Base-by-base conservation (phyloP, 257 asterid genomes). In the Solanum paucissectum region DNA sequence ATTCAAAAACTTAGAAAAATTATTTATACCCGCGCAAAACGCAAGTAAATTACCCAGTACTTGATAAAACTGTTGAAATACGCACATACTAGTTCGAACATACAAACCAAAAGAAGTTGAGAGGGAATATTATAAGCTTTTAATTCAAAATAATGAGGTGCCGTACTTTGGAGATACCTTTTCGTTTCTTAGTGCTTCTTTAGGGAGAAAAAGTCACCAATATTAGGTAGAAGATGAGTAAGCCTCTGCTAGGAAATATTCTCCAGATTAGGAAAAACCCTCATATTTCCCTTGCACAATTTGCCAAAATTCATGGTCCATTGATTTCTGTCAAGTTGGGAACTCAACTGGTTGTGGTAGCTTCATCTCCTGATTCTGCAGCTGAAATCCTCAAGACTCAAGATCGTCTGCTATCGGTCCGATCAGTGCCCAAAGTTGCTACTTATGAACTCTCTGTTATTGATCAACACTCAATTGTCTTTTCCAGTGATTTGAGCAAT, bases 291-390 rank as follows among this genome's bases (percentile, higher is more conserved):
- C 86, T 94, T 12, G 12, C 92, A 44, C 12, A 83, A 4, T 89
- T 92, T 11, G 90, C 95, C 2, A 74, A 87, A 66, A 79, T 82
- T 32, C 81, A 92, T 69, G 95, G 96, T 66, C 93, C 95, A 0
- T 83, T 92, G 4, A 87, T 94, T 44, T 90, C 71, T 18, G 86
- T 93, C 32, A 87, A 40, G 34, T 90, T 89, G 8, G 94, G 94
- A 2, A 69, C 86, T 2, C 92, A 90, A 12, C 33, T n/a, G 84
- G 10, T 91, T 12, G 34, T 94, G 18, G 91, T 94, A 4, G 94
- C 86, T 64, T 92, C 95, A 13, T 92, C 97, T 0, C 90, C 94
- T 5, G 88, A 58, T 2, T 93, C 91, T 0, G 94, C 95, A 11
- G 21, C 40, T 1, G 92, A 90, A 33, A 90, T 93, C 72, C 90